A percentile compares a stretch with the other conserved stretches of the same genome.
Conservation (phyloP, 2,329 filamentous ascomycete genomes). For the Phyllosticta citriasiana region DNA sequence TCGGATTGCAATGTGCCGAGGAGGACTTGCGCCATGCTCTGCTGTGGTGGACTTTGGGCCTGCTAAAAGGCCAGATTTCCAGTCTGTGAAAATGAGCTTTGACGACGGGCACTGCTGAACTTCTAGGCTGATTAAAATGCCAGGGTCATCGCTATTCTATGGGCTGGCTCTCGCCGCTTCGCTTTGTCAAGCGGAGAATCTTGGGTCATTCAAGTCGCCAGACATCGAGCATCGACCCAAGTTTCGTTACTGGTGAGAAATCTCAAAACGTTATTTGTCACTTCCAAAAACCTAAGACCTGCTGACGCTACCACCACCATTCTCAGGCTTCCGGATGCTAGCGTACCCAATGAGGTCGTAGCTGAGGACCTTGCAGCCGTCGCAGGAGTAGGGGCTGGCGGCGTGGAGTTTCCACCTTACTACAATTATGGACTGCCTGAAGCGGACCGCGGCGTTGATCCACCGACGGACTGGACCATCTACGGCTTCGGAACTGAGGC, state of each 20-base stretch:
- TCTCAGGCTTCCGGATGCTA: conserved; percentile 17
- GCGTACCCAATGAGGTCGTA: conserved; percentile 10
- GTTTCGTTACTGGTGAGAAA: conserved; percentile 16
- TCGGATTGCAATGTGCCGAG: no score
- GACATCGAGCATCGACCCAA: conserved; percentile 13
- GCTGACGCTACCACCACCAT: not conserved
- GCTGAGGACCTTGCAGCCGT: conserved; percentile 12
- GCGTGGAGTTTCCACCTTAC: conserved; percentile 16
- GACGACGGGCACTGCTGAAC: no score
- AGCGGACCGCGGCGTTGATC: conserved; percentile 4
- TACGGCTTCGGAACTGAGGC: conserved; percentile 33
- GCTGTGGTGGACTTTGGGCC: no score
- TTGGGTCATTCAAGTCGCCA: conserved; percentile 8
- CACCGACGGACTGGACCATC: conserved; percentile 26
- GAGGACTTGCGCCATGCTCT: no score
- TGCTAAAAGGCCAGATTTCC: no score
- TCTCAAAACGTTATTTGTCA: no score
- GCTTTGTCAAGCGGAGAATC: not conserved
- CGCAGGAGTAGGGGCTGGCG: conserved; percentile 13
- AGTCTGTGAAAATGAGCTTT: no score
- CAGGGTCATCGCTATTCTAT: not conserved
- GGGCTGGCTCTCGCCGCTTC: not conserved
- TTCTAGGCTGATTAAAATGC: not conserved
- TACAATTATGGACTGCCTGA: conserved; percentile 15
- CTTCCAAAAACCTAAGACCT: not conserved